Evolutionary conservation across 345 rosid genomes (phyloP).

Genomic region (Populus deltoides): DNA sequence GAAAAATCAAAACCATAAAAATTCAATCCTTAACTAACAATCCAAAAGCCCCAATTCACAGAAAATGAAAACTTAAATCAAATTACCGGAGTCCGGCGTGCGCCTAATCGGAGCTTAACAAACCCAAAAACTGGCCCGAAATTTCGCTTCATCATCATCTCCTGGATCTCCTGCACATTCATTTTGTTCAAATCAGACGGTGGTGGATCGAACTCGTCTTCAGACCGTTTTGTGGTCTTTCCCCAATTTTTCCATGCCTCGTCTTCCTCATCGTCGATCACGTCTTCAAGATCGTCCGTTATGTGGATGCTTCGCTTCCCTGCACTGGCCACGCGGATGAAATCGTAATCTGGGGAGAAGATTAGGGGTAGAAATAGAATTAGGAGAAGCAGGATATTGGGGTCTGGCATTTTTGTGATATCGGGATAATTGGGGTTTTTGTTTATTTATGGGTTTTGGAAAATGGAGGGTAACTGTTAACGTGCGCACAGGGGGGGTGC

Average conservation of each 20-base stretch:
- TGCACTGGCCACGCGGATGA: constrained; percentile 38
- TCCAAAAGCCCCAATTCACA: not conserved
- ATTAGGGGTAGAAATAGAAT: constrained; percentile 21
- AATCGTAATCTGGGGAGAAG: constrained; percentile 17
- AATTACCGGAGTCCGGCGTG: constrained; percentile 57
- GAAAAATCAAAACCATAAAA: not conserved
- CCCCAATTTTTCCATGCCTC: constrained; percentile 96
- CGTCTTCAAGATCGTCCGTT: constrained; percentile 82
- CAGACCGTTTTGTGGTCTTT: constrained; percentile 28
- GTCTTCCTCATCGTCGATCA: constrained; percentile 87
- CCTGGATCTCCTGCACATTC: constrained; percentile 59
- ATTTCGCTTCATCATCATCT: constrained; percentile 56
- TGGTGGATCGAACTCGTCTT: constrained; percentile 53
- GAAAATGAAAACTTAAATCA: not conserved
- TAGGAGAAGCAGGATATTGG: constrained; percentile 1
- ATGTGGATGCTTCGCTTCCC: constrained; percentile 65
- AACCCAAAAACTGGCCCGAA: constrained; percentile 69
- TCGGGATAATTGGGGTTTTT: not conserved
- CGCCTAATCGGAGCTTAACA: constrained; percentile 80
- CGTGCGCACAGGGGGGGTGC: no score
- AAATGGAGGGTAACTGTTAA: no score
- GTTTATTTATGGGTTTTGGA: no score
- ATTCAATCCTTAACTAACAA: not conserved
- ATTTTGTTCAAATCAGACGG: constrained; percentile 59
- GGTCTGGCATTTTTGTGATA: not conserved